phyloP scores from a whole-genome alignment of 768 basidiomycete genomes.

The Lepiota subincarnata region DNA sequence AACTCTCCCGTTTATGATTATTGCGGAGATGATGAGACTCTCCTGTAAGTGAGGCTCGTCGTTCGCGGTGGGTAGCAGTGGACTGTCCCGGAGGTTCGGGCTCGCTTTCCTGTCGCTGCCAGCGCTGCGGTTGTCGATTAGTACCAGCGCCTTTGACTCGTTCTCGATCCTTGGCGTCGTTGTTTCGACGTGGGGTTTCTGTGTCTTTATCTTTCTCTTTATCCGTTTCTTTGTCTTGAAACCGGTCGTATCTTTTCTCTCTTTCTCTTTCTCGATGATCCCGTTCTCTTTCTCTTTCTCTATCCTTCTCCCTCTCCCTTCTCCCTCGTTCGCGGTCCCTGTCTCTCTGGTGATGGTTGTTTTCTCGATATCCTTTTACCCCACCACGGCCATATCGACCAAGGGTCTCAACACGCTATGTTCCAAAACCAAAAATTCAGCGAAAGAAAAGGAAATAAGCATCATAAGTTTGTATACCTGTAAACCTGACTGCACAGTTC shows the following conservation, averaged over 20 bases:
- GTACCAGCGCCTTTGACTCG: no score
- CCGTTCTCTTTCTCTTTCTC: conserved; percentile 1
- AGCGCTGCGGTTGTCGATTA: not conserved
- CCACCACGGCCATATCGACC: no score
- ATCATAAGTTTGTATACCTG: no score
- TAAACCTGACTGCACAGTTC: not conserved
- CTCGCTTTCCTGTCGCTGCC: not conserved
- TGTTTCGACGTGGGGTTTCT: no score
- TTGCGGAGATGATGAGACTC: not conserved
- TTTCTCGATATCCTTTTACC: not conserved
- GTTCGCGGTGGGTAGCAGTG: not conserved
- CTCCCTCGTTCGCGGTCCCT: not conserved
- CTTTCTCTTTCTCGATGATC: conserved; percentile 6
- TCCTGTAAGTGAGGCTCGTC: not conserved
- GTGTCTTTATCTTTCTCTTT: not conserved
- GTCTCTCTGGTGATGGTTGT: not conserved
- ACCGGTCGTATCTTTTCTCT: conserved; percentile 3
- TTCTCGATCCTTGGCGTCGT: not conserved
- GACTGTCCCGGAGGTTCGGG: not conserved
- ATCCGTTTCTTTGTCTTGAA: no score
- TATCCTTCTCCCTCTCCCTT: conserved; percentile 5
- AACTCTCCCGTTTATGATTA: not conserved
- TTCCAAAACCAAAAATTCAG: no score
- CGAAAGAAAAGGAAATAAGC: no score
- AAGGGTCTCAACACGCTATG: no score